Base-by-base conservation (phyloP, 2,329 filamentous ascomycete species). In the Zalaria obscura region DNA sequence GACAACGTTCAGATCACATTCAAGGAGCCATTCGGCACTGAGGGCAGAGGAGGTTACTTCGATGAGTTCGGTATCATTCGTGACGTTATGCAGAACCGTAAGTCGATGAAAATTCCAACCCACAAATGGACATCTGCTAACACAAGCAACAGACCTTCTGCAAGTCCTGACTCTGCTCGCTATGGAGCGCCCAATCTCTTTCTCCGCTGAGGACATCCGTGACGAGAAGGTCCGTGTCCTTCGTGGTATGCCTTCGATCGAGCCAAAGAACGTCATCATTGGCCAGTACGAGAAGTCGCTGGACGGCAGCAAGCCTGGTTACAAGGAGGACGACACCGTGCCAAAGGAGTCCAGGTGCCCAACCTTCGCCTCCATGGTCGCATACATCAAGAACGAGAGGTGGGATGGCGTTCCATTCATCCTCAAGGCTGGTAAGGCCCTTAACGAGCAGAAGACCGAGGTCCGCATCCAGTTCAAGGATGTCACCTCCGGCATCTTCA, bases 401-500 rank as follows among this genome's bases (percentile, higher is more conserved):
- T 98, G 91, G 91, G 93, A 98, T 52, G 93, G 91, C 43, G 91
- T 98, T 40, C 91, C 91, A 40, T 98, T 98, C 72, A 98, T 98
- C 65, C 76, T 98, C 70, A 98, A 98, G 80, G 91, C 91, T 36
- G 91, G 91, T 55, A 98, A 98, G 72, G 88, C 91, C 36, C 72
- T 98, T 49, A 98, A 98, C 64, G 91, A 98, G 75, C 91, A 98
- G 64, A 98, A 98, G 79, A 98, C 91, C 9, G 91, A 98, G 69
- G 91, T 98, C 52, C 83, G 91, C 58, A 93, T 98, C 55, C 91
- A 98, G 65, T 98, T 95, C 80, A 94, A 94, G 74, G 91, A 98
- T 61, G 91, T 98, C 50, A 96, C 91, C 25, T 95, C 88, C 38
- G 91, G 93, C 52, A 98, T 98, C 66, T 98, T 98, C 73, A 96